Conservation (phyloP, 306 rosid genomes). For the Cicer judaicum region DNA sequence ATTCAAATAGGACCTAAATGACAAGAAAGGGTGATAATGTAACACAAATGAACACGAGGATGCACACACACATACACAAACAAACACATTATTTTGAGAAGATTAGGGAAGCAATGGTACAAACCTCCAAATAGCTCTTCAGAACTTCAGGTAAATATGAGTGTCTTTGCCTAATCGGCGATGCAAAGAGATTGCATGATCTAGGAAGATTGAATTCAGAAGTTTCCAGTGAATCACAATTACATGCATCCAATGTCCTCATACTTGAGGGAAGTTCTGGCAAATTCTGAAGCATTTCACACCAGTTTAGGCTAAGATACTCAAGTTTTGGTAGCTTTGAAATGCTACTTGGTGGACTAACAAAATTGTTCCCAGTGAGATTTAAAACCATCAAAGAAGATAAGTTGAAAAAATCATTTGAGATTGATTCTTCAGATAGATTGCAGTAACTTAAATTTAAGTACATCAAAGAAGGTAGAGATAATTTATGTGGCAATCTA, state of each 20-base stretch:
- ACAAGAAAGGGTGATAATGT: conserved; percentile 15
- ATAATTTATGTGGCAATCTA: conserved; percentile 14
- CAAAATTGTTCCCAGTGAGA: conserved; percentile 51
- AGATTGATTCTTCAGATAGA: conserved; percentile 43
- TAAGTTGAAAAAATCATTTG: conserved; percentile 37
- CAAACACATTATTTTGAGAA: not conserved
- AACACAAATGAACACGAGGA: not conserved
- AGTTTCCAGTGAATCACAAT: conserved; percentile 38
- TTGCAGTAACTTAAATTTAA: conserved; percentile 46
- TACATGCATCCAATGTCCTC: conserved; percentile 33
- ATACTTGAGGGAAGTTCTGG: conserved; percentile 43
- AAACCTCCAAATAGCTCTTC: not conserved
- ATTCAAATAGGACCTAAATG: not conserved
- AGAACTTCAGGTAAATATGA: not conserved
- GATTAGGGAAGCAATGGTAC: conserved; percentile 1
- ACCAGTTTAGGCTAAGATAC: conserved; percentile 19
- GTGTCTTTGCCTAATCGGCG: not conserved
- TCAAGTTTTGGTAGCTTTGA: conserved; percentile 40
- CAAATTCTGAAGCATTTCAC: conserved; percentile 38
- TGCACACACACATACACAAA: not conserved
- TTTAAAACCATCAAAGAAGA: conserved; percentile 20
- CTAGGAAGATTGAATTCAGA: conserved; percentile 37
- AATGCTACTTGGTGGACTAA: conserved; percentile 36
- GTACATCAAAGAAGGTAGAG: not conserved
- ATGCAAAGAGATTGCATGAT: conserved; percentile 38